Base-by-base conservation (phyloP, 106 monocot species). In the Apostasia ramifera region DNA sequence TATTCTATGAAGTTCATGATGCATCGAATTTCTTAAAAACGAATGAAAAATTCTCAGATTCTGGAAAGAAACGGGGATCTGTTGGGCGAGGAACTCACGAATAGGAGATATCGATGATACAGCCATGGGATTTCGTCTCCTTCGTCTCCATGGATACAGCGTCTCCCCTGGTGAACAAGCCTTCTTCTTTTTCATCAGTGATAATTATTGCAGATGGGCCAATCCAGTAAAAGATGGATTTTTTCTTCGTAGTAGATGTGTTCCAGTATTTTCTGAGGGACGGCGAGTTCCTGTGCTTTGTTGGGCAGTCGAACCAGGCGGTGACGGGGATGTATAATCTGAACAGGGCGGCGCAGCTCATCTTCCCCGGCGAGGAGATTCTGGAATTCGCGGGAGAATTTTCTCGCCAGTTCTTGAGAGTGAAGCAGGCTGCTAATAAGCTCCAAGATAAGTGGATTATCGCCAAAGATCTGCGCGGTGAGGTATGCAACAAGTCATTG, bases 381-480 rank as follows among this genome's bases (percentile, higher is more conserved):
- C 70, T 98, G 50, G 73, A 85, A 3, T 70, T 69, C 13, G 93
- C 92, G 14, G 85, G 67, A 62, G 62, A 40, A 9, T 98, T 90
- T 80, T 87, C 98, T 3, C 66, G 78, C 58, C 53, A 14, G 1
- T 98, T 81, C 45, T 83, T 98, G 0, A 71, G 79, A 67, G 77
- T 85, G 40, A 93, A 87, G 59, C 87, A 83, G 54, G 79, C 77
- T 8, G 56, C 14, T 1, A 75, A 71, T 38, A 53, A 81, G 59
- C 83, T 93, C 2, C 43, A 73, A 1, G 98, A 98, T 71, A 98
- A 98, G 63, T 98, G 98, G 98, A 85, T 98, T 68, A 90, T 98
- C 40, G 79, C 90, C 38, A 98, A 98, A 66, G 92, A 98, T 71
- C 63, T 98, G n/a, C 79, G 85, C 0, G 98, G 93, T 1, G 98